phyloP scores from a whole-genome alignment of 306 rosid species.

The Trifolium subterraneum region DNA sequence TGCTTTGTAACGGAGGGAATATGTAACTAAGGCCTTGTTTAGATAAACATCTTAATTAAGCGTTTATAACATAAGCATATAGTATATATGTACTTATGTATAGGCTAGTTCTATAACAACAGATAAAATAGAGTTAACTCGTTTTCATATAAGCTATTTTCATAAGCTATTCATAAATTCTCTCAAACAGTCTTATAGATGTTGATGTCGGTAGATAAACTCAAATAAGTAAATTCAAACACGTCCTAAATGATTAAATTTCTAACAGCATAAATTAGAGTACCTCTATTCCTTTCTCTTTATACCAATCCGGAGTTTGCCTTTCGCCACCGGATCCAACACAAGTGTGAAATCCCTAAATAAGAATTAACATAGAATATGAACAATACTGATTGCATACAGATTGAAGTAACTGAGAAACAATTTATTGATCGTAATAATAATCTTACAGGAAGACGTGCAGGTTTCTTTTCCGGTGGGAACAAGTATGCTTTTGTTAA shows the following conservation, averaged over 20 bases:
- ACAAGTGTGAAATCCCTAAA: constrained; percentile 95
- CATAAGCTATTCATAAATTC: not conserved
- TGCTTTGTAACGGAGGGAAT: not conserved
- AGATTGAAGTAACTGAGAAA: constrained; percentile 3
- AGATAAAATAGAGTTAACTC: not conserved
- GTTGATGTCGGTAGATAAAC: too few relatives aligned
- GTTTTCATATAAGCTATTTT: not conserved
- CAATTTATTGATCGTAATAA: not conserved
- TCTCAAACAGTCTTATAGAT: not conserved
- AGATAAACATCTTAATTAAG: constrained; percentile 2
- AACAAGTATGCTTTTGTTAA: constrained; percentile 83
- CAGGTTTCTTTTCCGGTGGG: constrained; percentile 89
- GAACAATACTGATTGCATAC: constrained; percentile 12
- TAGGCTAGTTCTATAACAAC: not conserved
- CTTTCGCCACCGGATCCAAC: constrained; percentile 98
- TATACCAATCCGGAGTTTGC: constrained; percentile 92
- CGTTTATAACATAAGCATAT: not conserved
- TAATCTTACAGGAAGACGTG: constrained; percentile 86
- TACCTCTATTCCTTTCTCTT: constrained; percentile 91
- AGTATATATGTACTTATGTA: not conserved
- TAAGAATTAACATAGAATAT: constrained; percentile 8
- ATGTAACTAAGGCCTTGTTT: not conserved
- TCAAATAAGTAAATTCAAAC: not conserved
- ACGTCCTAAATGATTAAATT: not conserved
- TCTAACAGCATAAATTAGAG: not conserved